These are phyloP conservation scores for Diaporthe caulivora DNA, from an alignment of 2,329 filamentous ascomycete species.

Conservation along the genomic window DNA sequence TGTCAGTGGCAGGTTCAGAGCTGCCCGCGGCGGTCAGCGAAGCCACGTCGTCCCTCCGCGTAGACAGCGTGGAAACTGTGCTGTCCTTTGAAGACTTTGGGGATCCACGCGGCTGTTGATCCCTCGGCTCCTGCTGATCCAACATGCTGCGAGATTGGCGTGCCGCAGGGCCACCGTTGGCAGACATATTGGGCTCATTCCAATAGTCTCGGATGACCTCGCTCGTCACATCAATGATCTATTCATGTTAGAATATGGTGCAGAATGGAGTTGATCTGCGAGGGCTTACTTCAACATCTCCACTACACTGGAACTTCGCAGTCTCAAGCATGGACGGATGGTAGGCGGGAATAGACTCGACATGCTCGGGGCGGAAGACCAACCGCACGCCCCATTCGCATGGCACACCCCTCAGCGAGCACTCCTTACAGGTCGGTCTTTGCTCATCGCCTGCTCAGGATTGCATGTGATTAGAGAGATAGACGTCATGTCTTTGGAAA, in stretches of 20 bases:
- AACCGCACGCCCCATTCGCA: slow-evolving; percentile 26
- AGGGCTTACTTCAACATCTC: slow-evolving; percentile 2
- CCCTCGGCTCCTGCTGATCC: not conserved
- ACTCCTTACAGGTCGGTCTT: slow-evolving; percentile 24
- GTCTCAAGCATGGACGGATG: slow-evolving; percentile 26
- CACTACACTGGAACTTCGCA: not conserved
- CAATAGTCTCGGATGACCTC: slow-evolving; percentile 27
- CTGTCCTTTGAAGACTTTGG: slow-evolving; percentile 6
- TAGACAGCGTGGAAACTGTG: slow-evolving; percentile 2
- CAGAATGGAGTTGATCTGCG: too few species aligned
- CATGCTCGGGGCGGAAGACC: slow-evolving; percentile 25
- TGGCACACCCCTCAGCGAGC: slow-evolving; percentile 17
- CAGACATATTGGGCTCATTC: slow-evolving; percentile 17
- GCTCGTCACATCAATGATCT: slow-evolving; percentile 23
- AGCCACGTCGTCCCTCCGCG: slow-evolving; percentile 7
- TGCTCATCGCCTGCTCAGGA: slow-evolving; percentile 21
- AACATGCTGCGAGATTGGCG: not conserved
- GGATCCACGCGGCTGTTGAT: slow-evolving; percentile 18
- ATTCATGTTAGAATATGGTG: not conserved
- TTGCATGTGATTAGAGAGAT: not conserved
- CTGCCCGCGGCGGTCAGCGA: slow-evolving; percentile 4
- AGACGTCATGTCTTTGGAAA: not conserved
- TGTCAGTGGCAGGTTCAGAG: slow-evolving; percentile 2
- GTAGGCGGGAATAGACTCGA: slow-evolving; percentile 24
- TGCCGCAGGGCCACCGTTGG: not conserved